Conservation (phyloP, 306 rosid species). For the Trifolium subterraneum region DNA sequence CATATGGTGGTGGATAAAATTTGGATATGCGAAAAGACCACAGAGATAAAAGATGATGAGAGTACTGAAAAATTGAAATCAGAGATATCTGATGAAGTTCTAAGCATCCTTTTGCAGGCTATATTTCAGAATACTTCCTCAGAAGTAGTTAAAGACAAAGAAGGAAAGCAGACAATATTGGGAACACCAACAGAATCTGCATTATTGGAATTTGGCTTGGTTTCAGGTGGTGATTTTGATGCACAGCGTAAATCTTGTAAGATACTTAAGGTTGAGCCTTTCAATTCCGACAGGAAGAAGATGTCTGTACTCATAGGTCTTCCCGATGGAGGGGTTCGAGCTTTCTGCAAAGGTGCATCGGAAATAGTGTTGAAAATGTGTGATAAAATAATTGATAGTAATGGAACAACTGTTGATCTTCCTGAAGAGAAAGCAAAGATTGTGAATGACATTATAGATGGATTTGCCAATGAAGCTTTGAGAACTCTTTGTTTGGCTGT, state of each 20-base stretch:
- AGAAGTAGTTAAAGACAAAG: conserved; percentile 66
- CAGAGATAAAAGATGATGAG: conserved; percentile 52
- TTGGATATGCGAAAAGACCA: conserved; percentile 64
- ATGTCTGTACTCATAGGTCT: conserved; percentile 85
- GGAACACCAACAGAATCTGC: conserved; percentile 96
- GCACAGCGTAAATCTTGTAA: conserved; percentile 56
- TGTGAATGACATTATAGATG: conserved; percentile 61
- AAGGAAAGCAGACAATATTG: conserved; percentile 58
- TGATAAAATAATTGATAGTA: conserved; percentile 58
- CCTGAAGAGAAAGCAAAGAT: conserved; percentile 53
- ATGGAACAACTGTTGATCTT: conserved; percentile 65
- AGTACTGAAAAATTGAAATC: conserved; percentile 51
- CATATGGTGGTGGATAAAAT: conserved; percentile 81
- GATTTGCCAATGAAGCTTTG: conserved; percentile 80
- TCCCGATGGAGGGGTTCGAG: conserved; percentile 60
- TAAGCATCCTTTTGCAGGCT: conserved; percentile 63
- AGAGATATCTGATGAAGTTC: conserved; percentile 59
- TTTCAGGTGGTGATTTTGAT: conserved; percentile 75
- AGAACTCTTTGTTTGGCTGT: conserved; percentile 91
- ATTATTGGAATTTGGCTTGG: conserved; percentile 76
- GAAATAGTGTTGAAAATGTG: conserved; percentile 75
- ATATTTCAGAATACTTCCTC: conserved; percentile 85
- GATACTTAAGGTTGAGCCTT: conserved; percentile 82
- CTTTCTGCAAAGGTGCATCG: conserved; percentile 95
- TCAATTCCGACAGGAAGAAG: conserved; percentile 83